Evolutionary conservation across 2,329 filamentous ascomycete genomes (phyloP).

Genomic region (Cordyceps tenuipes): DNA sequence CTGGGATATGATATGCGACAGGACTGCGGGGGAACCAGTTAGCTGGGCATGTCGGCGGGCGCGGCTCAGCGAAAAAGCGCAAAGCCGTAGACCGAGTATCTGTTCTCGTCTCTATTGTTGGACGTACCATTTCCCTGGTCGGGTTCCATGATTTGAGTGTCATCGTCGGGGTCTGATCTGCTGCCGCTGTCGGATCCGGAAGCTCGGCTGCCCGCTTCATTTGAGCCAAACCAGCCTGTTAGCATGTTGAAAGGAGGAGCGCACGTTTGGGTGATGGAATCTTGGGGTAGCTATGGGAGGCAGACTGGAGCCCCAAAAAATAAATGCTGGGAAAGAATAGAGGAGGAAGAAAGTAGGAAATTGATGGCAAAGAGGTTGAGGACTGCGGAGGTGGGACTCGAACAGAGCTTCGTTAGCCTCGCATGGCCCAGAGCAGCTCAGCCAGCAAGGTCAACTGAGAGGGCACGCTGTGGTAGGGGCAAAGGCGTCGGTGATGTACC

Average conservation of each 20-base stretch:
- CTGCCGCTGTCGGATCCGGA: conserved; percentile 46
- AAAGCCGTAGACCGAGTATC: neutral
- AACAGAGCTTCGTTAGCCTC: neutral
- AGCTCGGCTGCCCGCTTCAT: conserved; percentile 38
- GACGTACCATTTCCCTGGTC: conserved; percentile 86
- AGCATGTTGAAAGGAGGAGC: conserved; percentile 26
- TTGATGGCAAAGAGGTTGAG: conserved; percentile 6
- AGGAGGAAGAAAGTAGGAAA: neutral
- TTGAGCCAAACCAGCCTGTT: conserved; percentile 31
- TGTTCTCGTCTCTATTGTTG: neutral
- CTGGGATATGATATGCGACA: conserved; percentile 95
- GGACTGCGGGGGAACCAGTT: conserved; percentile 48
- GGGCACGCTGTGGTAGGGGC: neutral
- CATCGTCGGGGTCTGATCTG: conserved; percentile 46
- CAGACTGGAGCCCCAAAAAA: neutral
- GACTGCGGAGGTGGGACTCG: neutral
- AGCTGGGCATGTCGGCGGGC: neutral
- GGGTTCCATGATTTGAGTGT: conserved; percentile 76
- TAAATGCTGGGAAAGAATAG: neutral
- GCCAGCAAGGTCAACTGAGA: neutral
- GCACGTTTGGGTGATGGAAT: conserved; percentile 5
- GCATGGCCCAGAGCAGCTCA: neutral
- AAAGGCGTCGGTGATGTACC: neutral
- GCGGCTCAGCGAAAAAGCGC: neutral
- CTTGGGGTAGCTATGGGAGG: neutral